These are phyloP conservation scores for Melampsora larici-populina DNA, from an alignment of 1,284 basidiomycete genomes.

Conservation along the genomic window DNA sequence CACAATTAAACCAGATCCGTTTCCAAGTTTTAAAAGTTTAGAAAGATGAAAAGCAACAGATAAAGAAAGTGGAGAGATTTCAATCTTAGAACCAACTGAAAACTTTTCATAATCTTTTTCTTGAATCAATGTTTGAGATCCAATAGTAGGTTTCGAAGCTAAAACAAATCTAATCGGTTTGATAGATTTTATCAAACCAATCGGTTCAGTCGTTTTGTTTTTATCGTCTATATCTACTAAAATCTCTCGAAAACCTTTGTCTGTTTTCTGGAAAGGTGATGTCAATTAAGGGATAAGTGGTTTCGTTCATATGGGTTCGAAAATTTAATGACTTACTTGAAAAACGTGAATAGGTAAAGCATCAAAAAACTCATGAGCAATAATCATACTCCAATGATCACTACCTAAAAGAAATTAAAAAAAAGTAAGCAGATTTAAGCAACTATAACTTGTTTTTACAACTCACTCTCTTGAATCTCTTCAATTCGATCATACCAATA, in stretches of 20 bases:
- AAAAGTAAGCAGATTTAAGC: too few relatives aligned
- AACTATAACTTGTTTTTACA: neutral
- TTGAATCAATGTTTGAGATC: conserved; percentile 64
- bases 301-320: conserved; percentile 46
- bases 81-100: conserved; percentile 68
- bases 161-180: conserved; percentile 65
- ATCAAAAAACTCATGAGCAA: conserved; percentile 98
- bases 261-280: conserved; percentile 45
- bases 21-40: conserved; percentile 58
- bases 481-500: conserved; percentile 74
- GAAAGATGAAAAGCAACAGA: conserved; percentile 67
- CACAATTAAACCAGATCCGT: conserved; percentile 74
- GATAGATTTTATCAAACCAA: neutral
- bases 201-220: neutral
- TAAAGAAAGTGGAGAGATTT: conserved; percentile 71
- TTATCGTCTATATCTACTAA: conserved; percentile 62
- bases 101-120: conserved; percentile 55
- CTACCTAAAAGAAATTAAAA: conserved; percentile 45
- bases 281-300: neutral
- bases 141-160: conserved; percentile 64
- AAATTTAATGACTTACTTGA: conserved; percentile 71
- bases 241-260: conserved; percentile 80
- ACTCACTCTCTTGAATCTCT: conserved; percentile 60
- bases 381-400: conserved; percentile 73
- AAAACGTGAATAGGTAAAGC: conserved; percentile 88